Evolutionary conservation across 306 rosid genomes (phyloP), one percentile per base, ranked within the genome.

Genomic region (Malus orientalis): DNA sequence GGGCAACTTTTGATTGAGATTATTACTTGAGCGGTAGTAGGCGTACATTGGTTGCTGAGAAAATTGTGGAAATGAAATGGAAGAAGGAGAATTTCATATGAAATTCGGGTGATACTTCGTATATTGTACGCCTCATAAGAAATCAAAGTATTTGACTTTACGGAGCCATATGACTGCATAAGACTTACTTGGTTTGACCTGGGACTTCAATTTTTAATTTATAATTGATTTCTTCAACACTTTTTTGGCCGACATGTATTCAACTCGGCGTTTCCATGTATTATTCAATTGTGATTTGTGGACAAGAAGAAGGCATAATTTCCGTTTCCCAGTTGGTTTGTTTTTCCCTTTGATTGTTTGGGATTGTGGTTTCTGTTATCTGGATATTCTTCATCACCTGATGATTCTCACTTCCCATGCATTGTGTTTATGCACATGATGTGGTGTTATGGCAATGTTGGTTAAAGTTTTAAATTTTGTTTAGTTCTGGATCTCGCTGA

Each of bases 401-500:
- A 10, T 67, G 45, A 5, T 44, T 79, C 25, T 19, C 3, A 9
- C 6, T 51, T 71, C 22, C 45, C 23, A n/a, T 27, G n/a, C 22
- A 18, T 78, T 73, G 47, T 74, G 57, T 27, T 40, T 74, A 55
- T 78, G 71, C 64, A 19, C 49, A 38, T 77, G 23, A 16, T 80
- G 32, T 53, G 11, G 53, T 63, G 20, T 64, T 54, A 74, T 30
- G 30, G 47, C 57, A 74, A 67, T 73, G 71, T 45, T 76, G 51
- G 60, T 57, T 74, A 62, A 75, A 57, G 58, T 20, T 63, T 69
- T 15, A 3, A 8, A 71, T 78, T 40, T 70, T 61, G 42, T 16
- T 61, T 89, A 91, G 97, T 75, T 84, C 68, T 75, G 63, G 96
- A 90, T 76, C 87, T 87, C 70, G 33, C 86, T 11, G 73, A 77